Percentiles rank a stretch among this genome's conserved stretches.
These are phyloP conservation scores for Canna indica DNA, from an alignment of 176 grass and related monocot genomes.

Conservation along the genomic window DNA sequence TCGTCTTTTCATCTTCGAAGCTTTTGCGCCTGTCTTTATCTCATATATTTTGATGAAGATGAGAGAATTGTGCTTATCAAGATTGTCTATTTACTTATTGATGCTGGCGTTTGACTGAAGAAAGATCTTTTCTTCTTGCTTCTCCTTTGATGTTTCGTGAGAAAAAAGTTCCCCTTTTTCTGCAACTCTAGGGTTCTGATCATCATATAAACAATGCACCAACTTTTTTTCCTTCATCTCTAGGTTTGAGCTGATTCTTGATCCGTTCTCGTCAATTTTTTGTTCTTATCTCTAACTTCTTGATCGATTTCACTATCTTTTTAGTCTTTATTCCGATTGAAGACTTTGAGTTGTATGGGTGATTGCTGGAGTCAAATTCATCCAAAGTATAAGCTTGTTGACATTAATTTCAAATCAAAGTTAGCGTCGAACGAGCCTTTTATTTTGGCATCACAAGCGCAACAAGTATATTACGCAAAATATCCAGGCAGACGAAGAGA, in stretches of 20 bases:
- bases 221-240: not conserved
- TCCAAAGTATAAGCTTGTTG: too few species aligned
- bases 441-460: too few species aligned
- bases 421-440: too few species aligned
- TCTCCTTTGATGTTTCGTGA: not conserved
- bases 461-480: too few species aligned
- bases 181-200: not conserved
- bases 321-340: not conserved
- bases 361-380: not conserved
- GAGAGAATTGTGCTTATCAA: not conserved
- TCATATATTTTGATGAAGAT: not conserved
- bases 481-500: too few species aligned
- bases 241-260: not conserved
- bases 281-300: not conserved
- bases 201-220: not conserved
- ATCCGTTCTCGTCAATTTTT: not conserved
- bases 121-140: not conserved
- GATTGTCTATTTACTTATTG: not conserved
- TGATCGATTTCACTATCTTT: not conserved
- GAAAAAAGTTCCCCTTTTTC: not conserved
- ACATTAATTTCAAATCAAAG: too few species aligned
- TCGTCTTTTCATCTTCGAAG: not conserved
- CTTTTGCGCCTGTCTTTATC: not conserved
- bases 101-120: not conserved
- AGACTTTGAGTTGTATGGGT: not conserved